A percentile compares a stretch with the other conserved stretches of the same genome.
Evolutionary conservation across 2,329 filamentous ascomycete genomes (phyloP).

Genomic region (Monosporascus sp.): DNA sequence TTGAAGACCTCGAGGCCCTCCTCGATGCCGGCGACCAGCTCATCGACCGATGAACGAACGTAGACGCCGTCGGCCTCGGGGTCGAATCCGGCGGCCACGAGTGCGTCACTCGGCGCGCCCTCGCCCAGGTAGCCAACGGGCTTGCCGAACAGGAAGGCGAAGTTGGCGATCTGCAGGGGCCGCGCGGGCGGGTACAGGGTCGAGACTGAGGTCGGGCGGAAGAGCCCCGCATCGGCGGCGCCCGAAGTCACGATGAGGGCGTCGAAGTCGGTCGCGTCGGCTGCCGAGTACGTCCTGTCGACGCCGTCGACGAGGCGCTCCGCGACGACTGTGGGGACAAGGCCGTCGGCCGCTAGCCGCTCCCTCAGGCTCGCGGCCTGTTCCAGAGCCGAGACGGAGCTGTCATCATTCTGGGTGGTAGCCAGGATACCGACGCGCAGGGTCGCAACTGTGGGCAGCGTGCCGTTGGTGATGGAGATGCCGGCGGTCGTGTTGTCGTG

Average conservation of each 20-base stretch:
- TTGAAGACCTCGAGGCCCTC: constrained; percentile 59
- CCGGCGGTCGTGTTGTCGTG: constrained; percentile 61
- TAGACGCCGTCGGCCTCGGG: constrained; percentile 36
- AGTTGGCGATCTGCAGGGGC: constrained; percentile 57
- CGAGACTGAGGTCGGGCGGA: constrained; percentile 37
- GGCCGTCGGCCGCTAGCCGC: constrained; percentile 42
- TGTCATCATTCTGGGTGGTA: constrained; percentile 30
- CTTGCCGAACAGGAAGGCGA: constrained; percentile 66
- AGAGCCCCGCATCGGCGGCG: constrained; percentile 40
- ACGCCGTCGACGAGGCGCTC: constrained; percentile 51
- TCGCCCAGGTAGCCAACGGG: constrained; percentile 56
- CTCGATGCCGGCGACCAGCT: constrained; percentile 42
- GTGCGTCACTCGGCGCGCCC: constrained; percentile 17
- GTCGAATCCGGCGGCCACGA: constrained; percentile 40
- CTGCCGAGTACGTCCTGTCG: constrained; percentile 58
- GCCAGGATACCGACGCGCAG: constrained; percentile 60
- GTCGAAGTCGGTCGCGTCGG: constrained; percentile 59
- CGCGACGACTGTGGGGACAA: constrained; percentile 55
- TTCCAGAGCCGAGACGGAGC: constrained; percentile 29
- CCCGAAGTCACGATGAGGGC: constrained; percentile 56
- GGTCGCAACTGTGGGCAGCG: constrained; percentile 55
- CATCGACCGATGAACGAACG: constrained; percentile 25
- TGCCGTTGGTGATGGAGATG: constrained; percentile 53
- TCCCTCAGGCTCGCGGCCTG: constrained; percentile 46
- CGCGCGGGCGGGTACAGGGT: constrained; percentile 59